Conservation (phyloP, 2,329 filamentous ascomycete species). For the Fusarium neocosmosporiellum region DNA sequence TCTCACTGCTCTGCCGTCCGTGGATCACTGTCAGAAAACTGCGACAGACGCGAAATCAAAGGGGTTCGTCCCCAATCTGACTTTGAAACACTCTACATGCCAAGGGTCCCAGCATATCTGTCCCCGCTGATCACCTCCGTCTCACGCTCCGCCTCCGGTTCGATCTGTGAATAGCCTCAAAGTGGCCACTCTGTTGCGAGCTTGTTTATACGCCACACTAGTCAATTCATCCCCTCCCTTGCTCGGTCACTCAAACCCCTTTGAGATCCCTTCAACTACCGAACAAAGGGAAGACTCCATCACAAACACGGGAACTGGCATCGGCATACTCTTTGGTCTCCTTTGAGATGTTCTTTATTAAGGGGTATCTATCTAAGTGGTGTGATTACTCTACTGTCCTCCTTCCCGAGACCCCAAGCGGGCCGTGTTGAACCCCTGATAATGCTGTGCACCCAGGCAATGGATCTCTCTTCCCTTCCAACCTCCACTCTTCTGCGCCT, state of each 20-base stretch:
- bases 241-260: background rate
- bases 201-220: background rate
- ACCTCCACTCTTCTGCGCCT: background rate
- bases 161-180: slow-evolving; percentile 15
- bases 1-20: background rate
- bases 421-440: slow-evolving; percentile 2
- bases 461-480: background rate
- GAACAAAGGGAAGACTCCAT: background rate
- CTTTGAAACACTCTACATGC: slow-evolving; percentile 24
- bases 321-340: background rate
- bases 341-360: slow-evolving; percentile 2
- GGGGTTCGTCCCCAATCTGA: slow-evolving; percentile 24
- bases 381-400: background rate
- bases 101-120: slow-evolving; percentile 11
- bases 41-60: slow-evolving; percentile 19
- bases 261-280: background rate
- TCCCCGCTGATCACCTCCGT: slow-evolving; percentile 8
- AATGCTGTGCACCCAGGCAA: slow-evolving; percentile 6
- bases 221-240: background rate
- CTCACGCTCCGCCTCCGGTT: background rate
- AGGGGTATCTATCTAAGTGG: slow-evolving; percentile 9
- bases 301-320: background rate
- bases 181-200: background rate
- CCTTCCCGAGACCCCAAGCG: background rate
- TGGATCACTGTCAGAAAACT: background rate